Conservation (phyloP, 2,329 filamentous ascomycete species). For the Aspergillus tamarii region DNA sequence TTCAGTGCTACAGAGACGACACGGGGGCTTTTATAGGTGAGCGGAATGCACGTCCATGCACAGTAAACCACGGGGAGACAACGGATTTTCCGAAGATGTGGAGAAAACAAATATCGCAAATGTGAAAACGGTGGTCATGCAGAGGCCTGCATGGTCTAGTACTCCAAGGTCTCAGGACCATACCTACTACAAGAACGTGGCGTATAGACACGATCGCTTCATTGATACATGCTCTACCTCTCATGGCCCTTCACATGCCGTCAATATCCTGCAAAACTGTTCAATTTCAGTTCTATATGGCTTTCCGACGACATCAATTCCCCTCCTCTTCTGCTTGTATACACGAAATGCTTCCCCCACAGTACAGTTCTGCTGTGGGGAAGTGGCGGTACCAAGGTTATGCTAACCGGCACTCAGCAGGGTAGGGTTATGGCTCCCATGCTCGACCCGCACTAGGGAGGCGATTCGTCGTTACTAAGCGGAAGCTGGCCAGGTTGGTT, state of each 20-base stretch:
- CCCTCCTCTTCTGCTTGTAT: background rate
- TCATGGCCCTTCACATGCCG: background rate
- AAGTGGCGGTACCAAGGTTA: background rate
- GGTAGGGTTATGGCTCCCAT: background rate
- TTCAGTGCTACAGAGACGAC: rapidly evolving
- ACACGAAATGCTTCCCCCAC: background rate
- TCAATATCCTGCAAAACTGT: background rate
- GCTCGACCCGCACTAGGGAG: background rate
- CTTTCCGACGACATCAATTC: no score
- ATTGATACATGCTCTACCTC: rapidly evolving
- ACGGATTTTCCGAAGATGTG: background rate
- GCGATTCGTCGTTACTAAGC: background rate
- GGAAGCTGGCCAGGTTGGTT: background rate
- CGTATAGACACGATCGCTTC: background rate
- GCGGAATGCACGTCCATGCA: background rate
- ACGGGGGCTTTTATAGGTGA: background rate
- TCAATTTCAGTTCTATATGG: background rate
- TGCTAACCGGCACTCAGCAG: background rate
- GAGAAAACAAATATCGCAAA: background rate
- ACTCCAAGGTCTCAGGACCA: background rate
- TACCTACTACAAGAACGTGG: background rate
- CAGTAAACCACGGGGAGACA: background rate
- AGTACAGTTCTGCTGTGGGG: background rate
- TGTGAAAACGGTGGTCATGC: background rate
- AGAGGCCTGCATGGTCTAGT: background rate